These are phyloP conservation scores for Tubosaeta sp. DNA, from an alignment of 768 basidiomycete genomes.

Conservation along the genomic window DNA sequence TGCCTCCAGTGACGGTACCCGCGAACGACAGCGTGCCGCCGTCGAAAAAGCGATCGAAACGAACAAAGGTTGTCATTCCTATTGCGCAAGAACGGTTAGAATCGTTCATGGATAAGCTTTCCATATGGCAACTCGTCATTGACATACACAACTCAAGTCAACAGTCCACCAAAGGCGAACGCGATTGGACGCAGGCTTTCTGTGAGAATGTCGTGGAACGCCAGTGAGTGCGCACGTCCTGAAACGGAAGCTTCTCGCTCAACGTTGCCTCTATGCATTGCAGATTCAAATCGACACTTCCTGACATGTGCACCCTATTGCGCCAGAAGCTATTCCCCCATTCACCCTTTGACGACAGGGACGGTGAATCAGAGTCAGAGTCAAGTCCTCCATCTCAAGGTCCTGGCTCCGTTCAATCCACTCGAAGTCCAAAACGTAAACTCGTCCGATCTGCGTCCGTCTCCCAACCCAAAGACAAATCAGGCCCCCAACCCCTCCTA, in stretches of 20 bases:
- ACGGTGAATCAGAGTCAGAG: constrained; percentile 10
- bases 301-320: constrained; percentile 53
- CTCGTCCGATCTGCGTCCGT: constrained; percentile 5
- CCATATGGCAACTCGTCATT: constrained; percentile 65
- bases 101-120: constrained; percentile 73
- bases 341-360: constrained; percentile 55
- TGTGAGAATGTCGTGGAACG: constrained; percentile 63
- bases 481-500: constrained; percentile 10
- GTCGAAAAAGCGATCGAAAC: constrained; percentile 29
- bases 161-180: constrained; percentile 26
- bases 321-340: constrained; percentile 63
- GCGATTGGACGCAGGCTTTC: constrained; percentile 76
- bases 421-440: constrained; percentile 10
- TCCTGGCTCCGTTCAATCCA: not conserved
- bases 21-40: constrained; percentile 22
- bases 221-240: constrained; percentile 39
- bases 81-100: constrained; percentile 54
- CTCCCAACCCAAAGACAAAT: constrained; percentile 9
- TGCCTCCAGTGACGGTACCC: constrained; percentile 27
- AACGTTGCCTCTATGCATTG: not conserved
- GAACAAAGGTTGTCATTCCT: constrained; percentile 20
- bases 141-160: constrained; percentile 35
- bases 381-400: constrained; percentile 10
- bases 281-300: constrained; percentile 55
- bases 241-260: not conserved